A percentile compares a stretch with the other conserved stretches of the same genome.
These are phyloP conservation scores for Forsythia viridissima DNA, from an alignment of 257 asterid genomes.

Conservation along the genomic window DNA sequence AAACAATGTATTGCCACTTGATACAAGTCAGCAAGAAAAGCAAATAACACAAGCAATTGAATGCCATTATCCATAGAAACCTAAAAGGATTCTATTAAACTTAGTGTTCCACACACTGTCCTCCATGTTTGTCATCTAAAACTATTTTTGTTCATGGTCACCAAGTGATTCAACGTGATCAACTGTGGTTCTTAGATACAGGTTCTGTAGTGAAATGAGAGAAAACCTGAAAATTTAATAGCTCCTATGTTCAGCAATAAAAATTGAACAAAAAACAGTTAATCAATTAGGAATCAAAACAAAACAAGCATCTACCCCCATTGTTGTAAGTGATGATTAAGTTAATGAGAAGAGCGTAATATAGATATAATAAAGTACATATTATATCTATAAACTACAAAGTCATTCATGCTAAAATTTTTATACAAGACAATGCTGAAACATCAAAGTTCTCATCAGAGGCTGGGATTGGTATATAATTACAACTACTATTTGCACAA, in stretches of 20 bases:
- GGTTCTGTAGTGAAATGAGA: background rate
- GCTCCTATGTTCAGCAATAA: background rate
- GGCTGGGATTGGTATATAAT: too few species aligned
- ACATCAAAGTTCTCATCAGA: background rate
- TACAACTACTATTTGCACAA: too few species aligned
- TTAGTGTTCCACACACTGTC: background rate
- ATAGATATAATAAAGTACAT: background rate
- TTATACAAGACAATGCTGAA: conserved; percentile 4
- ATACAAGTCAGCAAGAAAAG: background rate
- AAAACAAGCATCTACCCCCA: background rate
- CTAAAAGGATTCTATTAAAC: background rate
- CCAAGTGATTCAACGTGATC: background rate
- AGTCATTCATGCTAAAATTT: background rate
- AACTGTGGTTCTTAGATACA: background rate
- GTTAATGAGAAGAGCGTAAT: conserved; percentile 5
- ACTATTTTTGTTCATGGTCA: background rate
- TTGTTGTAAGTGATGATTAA: background rate
- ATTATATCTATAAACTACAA: background rate
- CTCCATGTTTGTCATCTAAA: background rate
- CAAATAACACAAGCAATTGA: background rate
- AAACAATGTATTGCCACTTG: background rate
- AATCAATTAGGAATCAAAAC: background rate
- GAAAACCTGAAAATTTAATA: background rate
- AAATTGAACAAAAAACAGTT: background rate
- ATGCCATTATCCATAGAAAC: background rate